phyloP scores from a whole-genome alignment of 2,329 filamentous ascomycete species.

The Trichoderma sp. region DNA sequence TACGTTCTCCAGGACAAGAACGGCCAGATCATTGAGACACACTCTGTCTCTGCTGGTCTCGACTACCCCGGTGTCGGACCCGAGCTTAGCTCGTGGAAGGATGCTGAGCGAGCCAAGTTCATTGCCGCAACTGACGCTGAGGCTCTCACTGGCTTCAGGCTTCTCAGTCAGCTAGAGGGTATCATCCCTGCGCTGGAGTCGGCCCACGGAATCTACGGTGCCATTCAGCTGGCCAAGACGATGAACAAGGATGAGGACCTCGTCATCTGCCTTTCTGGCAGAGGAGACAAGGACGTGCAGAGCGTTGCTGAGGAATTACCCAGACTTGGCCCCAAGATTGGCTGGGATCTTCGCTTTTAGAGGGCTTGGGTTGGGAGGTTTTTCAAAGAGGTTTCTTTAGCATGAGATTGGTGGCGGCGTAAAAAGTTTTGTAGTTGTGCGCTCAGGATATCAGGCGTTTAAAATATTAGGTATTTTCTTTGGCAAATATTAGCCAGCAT shows the following conservation, averaged over 20 bases:
- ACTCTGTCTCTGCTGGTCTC: slow-evolving; percentile 92
- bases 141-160: slow-evolving; percentile 81
- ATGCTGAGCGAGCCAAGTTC: slow-evolving; percentile 80
- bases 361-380: background rate
- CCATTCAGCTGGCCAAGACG: slow-evolving; percentile 84
- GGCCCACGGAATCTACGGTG: slow-evolving; percentile 87
- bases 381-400: background rate
- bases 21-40: slow-evolving; percentile 91
- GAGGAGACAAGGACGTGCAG: slow-evolving; percentile 98
- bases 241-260: slow-evolving; percentile 87
- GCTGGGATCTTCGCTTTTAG: slow-evolving; percentile 64
- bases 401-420: background rate
- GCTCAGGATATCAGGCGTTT: slow-evolving; percentile 11
- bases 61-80: slow-evolving; percentile 97
- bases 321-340: slow-evolving; percentile 82
- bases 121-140: slow-evolving; percentile 88
- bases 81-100: slow-evolving; percentile 91
- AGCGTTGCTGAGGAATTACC: slow-evolving; percentile 94
- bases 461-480: background rate
- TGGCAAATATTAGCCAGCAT: background rate
- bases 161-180: slow-evolving; percentile 84
- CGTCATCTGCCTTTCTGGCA: slow-evolving; percentile 88
- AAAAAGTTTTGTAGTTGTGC: background rate
- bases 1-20: slow-evolving; percentile 92
- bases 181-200: slow-evolving; percentile 96